A percentile compares a stretch with the other conserved stretches of the same genome.
phyloP scores from a whole-genome alignment of 352 stramenopile genomes.

The Phytophthora pistaciae region DNA sequence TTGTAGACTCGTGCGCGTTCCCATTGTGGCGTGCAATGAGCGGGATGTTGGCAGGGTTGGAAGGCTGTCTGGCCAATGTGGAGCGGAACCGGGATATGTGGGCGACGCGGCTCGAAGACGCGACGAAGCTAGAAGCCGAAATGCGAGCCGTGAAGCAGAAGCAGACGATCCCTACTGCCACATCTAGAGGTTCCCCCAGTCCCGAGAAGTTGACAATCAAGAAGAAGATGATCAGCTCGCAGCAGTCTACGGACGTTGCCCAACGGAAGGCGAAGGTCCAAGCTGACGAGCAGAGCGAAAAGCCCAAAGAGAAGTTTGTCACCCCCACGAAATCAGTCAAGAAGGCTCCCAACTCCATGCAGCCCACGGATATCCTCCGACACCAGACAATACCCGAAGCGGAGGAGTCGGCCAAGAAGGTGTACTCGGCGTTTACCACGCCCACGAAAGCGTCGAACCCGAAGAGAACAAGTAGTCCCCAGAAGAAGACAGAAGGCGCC shows the following conservation, averaged over 20 bases:
- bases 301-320: neutral
- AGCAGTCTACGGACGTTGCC: neutral
- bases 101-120: slow-evolving; percentile 44
- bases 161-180: neutral
- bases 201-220: slow-evolving; percentile 24
- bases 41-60: slow-evolving; percentile 69
- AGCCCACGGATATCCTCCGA: slow-evolving; percentile 7
- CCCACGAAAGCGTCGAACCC: slow-evolving; percentile 5
- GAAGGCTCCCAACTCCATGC: slow-evolving; percentile 2
- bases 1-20: slow-evolving; percentile 88
- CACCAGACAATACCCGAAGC: slow-evolving; percentile 1
- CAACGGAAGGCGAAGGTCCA: neutral
- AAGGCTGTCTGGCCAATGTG: slow-evolving; percentile 68
- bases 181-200: neutral
- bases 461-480: slow-evolving; percentile 12
- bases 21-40: slow-evolving; percentile 82
- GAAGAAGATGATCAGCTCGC: slow-evolving; percentile 12
- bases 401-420: neutral
- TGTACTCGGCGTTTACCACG: slow-evolving; percentile 12
- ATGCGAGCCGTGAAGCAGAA: slow-evolving; percentile 8
- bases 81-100: slow-evolving; percentile 77
- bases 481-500: neutral
- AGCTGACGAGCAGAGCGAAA: neutral
- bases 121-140: slow-evolving; percentile 27
- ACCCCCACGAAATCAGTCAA: slow-evolving; percentile 24